Base-by-base conservation (phyloP, 495 filamentous ascomycete genomes). In the Penicillium cosmopolitanum region DNA sequence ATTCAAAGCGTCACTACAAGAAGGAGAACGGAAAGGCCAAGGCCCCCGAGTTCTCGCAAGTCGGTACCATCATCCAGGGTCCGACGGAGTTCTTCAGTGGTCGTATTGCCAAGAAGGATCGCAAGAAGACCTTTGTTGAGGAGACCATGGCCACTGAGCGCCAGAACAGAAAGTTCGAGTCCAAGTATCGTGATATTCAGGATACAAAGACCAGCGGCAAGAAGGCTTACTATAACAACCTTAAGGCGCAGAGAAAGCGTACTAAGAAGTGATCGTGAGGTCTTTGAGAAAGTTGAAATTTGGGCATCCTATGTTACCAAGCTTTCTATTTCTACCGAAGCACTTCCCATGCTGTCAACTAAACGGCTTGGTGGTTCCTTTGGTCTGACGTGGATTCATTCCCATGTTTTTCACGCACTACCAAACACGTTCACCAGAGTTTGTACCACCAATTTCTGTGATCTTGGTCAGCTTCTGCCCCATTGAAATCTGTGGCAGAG, bases 1-100 rank as follows among this genome's bases (percentile, higher is more conserved):
- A 97, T 58, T 86, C 92, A 5, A 93, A 98, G 67, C 82, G 93
- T 54, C 89, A 92, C 66, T 97, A 97, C 81, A 95, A 93, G 68
- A 97, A 96, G 72, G 86, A 90, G 46, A 86, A 82, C 38, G 80
- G 80, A 31, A 89, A 88, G 74, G 73, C 78, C 53, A 70, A 82
- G 43, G 69, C 87, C 3, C 95, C 95, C 7, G 82, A 92, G 57
- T 97, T 87, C 70, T 93, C 88, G 25, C 90, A 96, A 62, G 86
- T 97, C 21, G 95, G 95, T 47, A 96, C 89, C 3, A 86, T 98
- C 53, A 84, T 97, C 36, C 86, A 96, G 64, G 94, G 93, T 0
- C 90, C 93, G 18, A 92, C 91, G 0, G 95, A 98, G 63, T 96
- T 88, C 77, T 90, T 85, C 76, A 91, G 81, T 61, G 81, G 82